Conservation (phyloP, 306 rosid species). For the Malus sylvestris region DNA sequence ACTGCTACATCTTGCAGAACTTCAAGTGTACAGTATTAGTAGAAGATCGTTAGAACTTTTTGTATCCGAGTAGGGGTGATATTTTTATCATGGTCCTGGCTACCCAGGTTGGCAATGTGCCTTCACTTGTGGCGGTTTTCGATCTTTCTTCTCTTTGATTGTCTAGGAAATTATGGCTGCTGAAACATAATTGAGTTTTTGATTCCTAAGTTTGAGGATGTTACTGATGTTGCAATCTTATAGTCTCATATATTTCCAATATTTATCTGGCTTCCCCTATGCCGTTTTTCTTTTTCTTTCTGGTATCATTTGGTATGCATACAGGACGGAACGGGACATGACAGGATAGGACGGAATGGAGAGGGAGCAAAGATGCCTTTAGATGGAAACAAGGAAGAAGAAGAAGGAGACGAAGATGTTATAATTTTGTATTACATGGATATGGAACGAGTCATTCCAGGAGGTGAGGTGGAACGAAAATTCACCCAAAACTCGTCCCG, state of each 20-base stretch:
- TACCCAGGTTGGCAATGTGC: constrained; percentile 49
- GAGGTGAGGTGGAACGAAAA: too few relatives aligned
- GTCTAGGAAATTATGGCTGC: background rate
- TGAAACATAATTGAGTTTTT: background rate
- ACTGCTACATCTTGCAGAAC: constrained; percentile 22
- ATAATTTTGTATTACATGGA: too few relatives aligned
- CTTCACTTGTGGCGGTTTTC: constrained; percentile 43
- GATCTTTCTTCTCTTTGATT: constrained; percentile 18
- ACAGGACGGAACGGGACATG: too few relatives aligned
- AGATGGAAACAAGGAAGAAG: too few relatives aligned
- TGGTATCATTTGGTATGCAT: too few relatives aligned
- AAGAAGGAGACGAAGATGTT: too few relatives aligned
- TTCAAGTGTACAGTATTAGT: constrained; percentile 27
- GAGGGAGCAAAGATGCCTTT: too few relatives aligned
- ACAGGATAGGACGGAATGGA: too few relatives aligned
- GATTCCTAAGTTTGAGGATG: background rate
- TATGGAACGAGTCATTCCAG: too few relatives aligned
- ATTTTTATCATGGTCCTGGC: constrained; percentile 24
- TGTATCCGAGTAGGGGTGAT: constrained; percentile 13
- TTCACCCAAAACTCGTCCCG: too few relatives aligned
- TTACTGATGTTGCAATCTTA: background rate
- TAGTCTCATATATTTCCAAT: background rate
- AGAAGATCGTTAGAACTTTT: constrained; percentile 16
- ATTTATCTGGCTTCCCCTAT: background rate
- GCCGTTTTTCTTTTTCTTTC: background rate